Evolutionary conservation across 176 grass and related monocot genomes (phyloP), one percentile per base, ranked within the genome.

Genomic region (Avena atlantica): DNA sequence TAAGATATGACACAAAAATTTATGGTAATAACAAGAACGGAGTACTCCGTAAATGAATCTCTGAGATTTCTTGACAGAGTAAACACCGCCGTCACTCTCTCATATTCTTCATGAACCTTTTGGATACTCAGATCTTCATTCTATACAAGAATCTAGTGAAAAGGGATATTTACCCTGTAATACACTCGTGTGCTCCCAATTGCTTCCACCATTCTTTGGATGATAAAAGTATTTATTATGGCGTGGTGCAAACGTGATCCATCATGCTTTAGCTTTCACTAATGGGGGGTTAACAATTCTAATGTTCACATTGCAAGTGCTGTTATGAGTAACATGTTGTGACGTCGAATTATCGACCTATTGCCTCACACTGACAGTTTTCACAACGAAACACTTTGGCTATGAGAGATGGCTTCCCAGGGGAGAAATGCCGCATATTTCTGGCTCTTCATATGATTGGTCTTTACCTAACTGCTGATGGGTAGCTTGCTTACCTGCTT

Each of bases 261-360:
- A 79, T 75, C 40, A 85, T 52, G 81, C 60, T 88, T 81, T 81
- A 55, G 77, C 82, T 88, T 91, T 88, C 86, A 63, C 82, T 88
- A 63, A 85, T 47, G 12, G 29, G 29, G 27, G 61, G 49, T 76
- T 51, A 52, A 80, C 60, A 59, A 40, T 85, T 77, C 76, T 81
- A 36, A 85, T 81, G 81, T 85, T 88, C 86, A 85, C 82, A 91
- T 47, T 85, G 51, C 37, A 59, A 61, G 36, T 88, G 45, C 16
- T 62, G 9, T 42, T 27, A 19, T 78, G 71, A 67, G 79, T 36
- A 73, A 70, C 47, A 24, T 57, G n/a, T 48, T 67, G 24, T 80
- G 75, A 84, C 16, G 85, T 44, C 65, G 60, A 59, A 76, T 52
- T 21, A 12, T 65, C 49, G 23, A 81, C 34, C 23, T 79, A 36